Base-by-base conservation (phyloP, 768 basidiomycete genomes). In the Hydnomerulius pinastri region DNA sequence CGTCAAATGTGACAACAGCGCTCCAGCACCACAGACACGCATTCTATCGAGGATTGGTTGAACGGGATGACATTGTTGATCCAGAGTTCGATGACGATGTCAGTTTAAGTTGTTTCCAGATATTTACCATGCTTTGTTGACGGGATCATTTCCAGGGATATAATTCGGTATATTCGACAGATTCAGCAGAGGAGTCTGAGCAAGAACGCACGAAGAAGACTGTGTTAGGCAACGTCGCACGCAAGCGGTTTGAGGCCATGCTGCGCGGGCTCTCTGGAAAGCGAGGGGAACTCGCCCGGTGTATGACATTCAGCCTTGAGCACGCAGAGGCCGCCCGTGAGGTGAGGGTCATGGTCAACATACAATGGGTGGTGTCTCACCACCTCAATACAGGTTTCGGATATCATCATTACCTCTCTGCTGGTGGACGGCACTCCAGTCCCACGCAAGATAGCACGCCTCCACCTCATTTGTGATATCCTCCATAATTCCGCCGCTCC, bases 251-350 rank as follows among this genome's bases (percentile, higher is more conserved):
- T 59, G 92, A 97, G 70, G 83, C 85, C 2, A 92, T 98, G 85
- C 76, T 99, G 36, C 83, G 97, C 17, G 85, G 83, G 6, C 72
- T 98, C 61, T 86, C 85, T 6, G 94, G 94, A 3, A 85, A 86
- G 59, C 76, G 94, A 50, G 93, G 90, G 5, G 92, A 95, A 68
- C 83, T 98, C 32, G 97, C 92, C 27, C 78, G 93, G 20, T 93
- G 90, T 53, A 99, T 98, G 97, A 82, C 88, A n/a, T 98, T 98
- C 65, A 91, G 93, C 55, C 76, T 99, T 36, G 92, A 95, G 65
- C 93, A 96, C 62, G 96, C 95, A 1, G 96, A 98, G 69, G 94
- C 94, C 15, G 93, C 95, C 15, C 83, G 87, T 48, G 95, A 97
- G 77, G 95, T 93, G 60, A 51, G 66, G 68, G 32, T 17, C 21